Conservation (phyloP, 1,139 yeast species). For the Nakaseomyces kungkrabaensis region DNA sequence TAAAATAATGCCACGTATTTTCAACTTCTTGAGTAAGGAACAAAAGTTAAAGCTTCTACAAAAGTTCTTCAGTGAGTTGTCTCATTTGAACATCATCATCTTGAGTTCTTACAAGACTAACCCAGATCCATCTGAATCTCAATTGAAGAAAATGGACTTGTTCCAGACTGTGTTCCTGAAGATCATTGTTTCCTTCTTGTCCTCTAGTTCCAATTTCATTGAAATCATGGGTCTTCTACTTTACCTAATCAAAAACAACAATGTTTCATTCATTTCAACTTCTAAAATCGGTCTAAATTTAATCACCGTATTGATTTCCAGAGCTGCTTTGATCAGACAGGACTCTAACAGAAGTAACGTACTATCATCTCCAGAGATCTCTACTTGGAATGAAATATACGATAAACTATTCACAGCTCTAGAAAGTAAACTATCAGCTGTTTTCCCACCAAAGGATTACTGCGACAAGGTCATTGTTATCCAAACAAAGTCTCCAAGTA, state of each 20-base stretch:
- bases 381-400: constrained; percentile 74
- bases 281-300: constrained; percentile 83
- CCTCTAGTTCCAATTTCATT: constrained; percentile 64
- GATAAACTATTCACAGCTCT: constrained; percentile 71
- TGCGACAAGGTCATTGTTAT: constrained; percentile 16
- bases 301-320: constrained; percentile 77
- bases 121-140: constrained; percentile 40
- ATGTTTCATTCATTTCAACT: constrained; percentile 63
- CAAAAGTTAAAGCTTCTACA: constrained; percentile 74
- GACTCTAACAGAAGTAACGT: constrained; percentile 52
- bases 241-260: constrained; percentile 61
- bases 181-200: constrained; percentile 73
- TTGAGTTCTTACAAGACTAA: constrained; percentile 71
- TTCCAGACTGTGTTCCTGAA: constrained; percentile 80
- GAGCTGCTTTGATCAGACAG: constrained; percentile 88
- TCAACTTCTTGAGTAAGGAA: constrained; percentile 69
- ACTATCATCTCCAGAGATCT: constrained; percentile 36
- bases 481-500: constrained; percentile 2
- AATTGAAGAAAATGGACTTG: constrained; percentile 56
- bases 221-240: constrained; percentile 78
- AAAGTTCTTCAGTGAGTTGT: constrained; percentile 71
- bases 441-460: constrained; percentile 65
- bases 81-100: constrained; percentile 68
- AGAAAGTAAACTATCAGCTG: constrained; percentile 65
- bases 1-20: constrained; percentile 79